Evolutionary conservation across 2,329 filamentous ascomycete species (phyloP).

Genomic region (Hypoxylon sp.): DNA sequence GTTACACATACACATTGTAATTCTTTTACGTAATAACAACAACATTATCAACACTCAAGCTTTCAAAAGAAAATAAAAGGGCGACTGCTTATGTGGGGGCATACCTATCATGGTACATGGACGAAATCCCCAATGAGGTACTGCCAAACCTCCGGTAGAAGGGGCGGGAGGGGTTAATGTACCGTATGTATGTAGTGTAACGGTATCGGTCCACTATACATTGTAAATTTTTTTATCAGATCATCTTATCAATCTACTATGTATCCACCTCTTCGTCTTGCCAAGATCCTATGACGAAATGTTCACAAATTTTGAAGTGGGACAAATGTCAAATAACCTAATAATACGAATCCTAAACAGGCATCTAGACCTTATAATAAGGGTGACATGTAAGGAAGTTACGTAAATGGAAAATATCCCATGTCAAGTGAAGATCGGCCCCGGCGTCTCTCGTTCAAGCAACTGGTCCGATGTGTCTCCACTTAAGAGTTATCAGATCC

Average conservation of each 20-base stretch:
- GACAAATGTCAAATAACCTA: too few species aligned
- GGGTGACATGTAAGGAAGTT: constrained; percentile 3
- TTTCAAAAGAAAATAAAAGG: too few species aligned
- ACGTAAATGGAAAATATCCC: constrained; percentile 20
- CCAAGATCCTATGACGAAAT: constrained; percentile 1
- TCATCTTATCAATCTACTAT: constrained; percentile 37
- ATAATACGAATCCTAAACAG: background rate
- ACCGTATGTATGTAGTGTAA: constrained; percentile 46
- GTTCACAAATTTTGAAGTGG: too few species aligned
- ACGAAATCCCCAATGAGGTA: too few species aligned
- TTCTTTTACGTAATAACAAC: too few species aligned
- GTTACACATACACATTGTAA: too few species aligned
- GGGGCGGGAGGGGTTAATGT: background rate
- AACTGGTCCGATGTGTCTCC: constrained; percentile 27
- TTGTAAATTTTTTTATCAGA: constrained; percentile 31
- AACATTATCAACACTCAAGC: too few species aligned
- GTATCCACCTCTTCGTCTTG: background rate
- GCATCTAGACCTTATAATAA: background rate
- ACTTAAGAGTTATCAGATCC: constrained; percentile 35
- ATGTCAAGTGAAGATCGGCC: background rate
- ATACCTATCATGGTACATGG: too few species aligned
- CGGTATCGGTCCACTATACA: background rate
- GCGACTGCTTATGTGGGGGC: too few species aligned
- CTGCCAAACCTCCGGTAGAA: too few species aligned
- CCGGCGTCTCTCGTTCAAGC: constrained; percentile 4